phyloP scores from a whole-genome alignment of 768 basidiomycete species.

The Leccinum broughii region DNA sequence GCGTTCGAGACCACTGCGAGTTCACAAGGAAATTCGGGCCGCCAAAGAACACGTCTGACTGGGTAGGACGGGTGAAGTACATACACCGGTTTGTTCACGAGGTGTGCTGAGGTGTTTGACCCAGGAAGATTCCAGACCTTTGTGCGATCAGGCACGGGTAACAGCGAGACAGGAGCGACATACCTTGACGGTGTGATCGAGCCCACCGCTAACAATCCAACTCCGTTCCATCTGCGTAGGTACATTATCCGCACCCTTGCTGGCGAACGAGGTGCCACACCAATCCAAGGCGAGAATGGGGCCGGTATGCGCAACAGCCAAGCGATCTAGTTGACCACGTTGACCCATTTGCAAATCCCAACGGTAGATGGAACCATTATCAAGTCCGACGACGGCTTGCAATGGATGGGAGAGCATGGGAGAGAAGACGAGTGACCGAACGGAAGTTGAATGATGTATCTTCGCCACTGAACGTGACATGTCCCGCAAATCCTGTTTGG shows the following conservation, averaged over 20 bases:
- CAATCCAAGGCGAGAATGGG: slow-evolving; percentile 77
- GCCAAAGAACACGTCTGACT: slow-evolving; percentile 73
- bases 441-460: slow-evolving; percentile 67
- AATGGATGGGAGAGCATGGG: slow-evolving; percentile 63
- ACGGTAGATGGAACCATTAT: slow-evolving; percentile 70
- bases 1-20: slow-evolving; percentile 70
- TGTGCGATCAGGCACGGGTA: slow-evolving; percentile 3
- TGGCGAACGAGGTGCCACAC: slow-evolving; percentile 41
- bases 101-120: slow-evolving; percentile 44
- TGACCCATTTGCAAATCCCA: slow-evolving; percentile 84
- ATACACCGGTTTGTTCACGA: slow-evolving; percentile 65
- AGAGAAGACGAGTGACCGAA: slow-evolving; percentile 71
- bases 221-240: slow-evolving; percentile 39
- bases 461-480: slow-evolving; percentile 67
- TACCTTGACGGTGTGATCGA: slow-evolving; percentile 80
- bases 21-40: slow-evolving; percentile 75
- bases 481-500: slow-evolving; percentile 67
- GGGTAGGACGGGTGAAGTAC: slow-evolving; percentile 74
- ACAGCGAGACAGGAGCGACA: slow-evolving; percentile 4
- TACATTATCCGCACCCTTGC: slow-evolving; percentile 17
- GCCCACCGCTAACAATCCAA: slow-evolving; percentile 78
- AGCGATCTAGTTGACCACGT: slow-evolving; percentile 66
- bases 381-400: slow-evolving; percentile 66
- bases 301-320: slow-evolving; percentile 72
- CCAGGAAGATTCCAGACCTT: slow-evolving; percentile 71